These are phyloP conservation scores for Hypoxylon sp. DNA, from an alignment of 2,329 filamentous ascomycete species.

Conservation along the genomic window DNA sequence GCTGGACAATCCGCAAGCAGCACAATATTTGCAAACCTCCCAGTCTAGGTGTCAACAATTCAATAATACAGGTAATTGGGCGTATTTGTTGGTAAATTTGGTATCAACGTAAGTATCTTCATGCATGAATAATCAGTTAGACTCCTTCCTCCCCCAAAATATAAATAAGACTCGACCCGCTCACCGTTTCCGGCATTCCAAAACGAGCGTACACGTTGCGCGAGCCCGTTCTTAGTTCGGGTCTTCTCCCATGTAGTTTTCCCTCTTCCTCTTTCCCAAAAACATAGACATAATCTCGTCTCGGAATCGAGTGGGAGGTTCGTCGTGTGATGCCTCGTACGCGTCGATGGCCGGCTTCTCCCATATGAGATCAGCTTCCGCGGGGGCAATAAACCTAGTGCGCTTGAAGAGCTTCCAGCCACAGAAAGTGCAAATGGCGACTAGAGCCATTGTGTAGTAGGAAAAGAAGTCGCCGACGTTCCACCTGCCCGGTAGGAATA, in stretches of 20 bases:
- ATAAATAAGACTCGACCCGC: constrained; percentile 1
- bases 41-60: not conserved
- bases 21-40: not conserved
- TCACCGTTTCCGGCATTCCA: not conserved
- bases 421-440: constrained; percentile 67
- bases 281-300: constrained; percentile 60
- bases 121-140: not conserved
- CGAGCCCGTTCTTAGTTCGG: constrained; percentile 26
- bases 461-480: constrained; percentile 55
- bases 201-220: not conserved
- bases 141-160: constrained; percentile 3
- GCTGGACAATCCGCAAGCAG: not conserved
- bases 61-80: too few relatives aligned
- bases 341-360: constrained; percentile 71
- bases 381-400: constrained; percentile 67
- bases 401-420: constrained; percentile 75
- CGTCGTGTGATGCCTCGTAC: constrained; percentile 63
- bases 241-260: constrained; percentile 48
- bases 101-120: not conserved
- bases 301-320: constrained; percentile 63
- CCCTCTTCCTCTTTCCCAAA: constrained; percentile 53
- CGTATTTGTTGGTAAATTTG: not conserved
- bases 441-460: constrained; percentile 67
- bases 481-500: constrained; percentile 60
- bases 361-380: constrained; percentile 73